A percentile compares a stretch with the other conserved stretches of the same genome.
phyloP scores from a whole-genome alignment of 129 eudicot genomes.

The Calendula officinalis region DNA sequence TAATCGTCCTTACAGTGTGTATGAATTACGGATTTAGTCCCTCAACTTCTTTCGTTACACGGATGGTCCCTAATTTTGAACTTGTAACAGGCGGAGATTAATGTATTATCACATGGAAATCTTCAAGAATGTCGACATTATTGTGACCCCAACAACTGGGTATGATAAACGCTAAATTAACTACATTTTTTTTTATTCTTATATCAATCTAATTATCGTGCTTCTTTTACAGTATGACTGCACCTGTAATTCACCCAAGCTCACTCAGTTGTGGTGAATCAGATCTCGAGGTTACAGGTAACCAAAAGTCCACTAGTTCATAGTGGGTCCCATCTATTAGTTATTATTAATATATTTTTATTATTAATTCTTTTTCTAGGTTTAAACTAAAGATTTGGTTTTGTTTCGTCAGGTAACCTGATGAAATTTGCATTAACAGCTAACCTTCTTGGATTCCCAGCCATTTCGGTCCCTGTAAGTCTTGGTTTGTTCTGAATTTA shows the following conservation, averaged over 20 bases:
- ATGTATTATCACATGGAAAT: constrained; percentile 71
- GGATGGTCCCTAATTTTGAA: no score
- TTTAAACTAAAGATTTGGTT: not conserved
- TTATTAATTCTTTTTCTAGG: not conserved
- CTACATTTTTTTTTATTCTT: not conserved
- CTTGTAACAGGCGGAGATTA: constrained; percentile 47
- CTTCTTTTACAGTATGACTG: not conserved
- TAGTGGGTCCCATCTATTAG: not conserved
- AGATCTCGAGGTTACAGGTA: not conserved
- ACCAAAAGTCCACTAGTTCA: not conserved
- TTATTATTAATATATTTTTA: not conserved
- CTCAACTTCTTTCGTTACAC: no score
- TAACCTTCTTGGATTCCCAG: constrained; percentile 13
- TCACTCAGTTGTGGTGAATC: constrained; percentile 1
- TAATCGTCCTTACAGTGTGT: no score
- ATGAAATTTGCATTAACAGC: constrained; percentile 3
- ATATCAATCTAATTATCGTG: not conserved
- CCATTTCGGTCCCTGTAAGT: constrained; percentile 14
- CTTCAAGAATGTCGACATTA: constrained; percentile 32
- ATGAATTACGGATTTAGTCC: no score
- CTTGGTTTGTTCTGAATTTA: not conserved
- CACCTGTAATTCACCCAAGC: not conserved
- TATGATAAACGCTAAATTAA: not conserved
- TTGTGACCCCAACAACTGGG: not conserved
- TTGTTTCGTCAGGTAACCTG: not conserved